Base-by-base conservation (phyloP, 495 filamentous ascomycete species). In the Neurospora hispaniola region DNA sequence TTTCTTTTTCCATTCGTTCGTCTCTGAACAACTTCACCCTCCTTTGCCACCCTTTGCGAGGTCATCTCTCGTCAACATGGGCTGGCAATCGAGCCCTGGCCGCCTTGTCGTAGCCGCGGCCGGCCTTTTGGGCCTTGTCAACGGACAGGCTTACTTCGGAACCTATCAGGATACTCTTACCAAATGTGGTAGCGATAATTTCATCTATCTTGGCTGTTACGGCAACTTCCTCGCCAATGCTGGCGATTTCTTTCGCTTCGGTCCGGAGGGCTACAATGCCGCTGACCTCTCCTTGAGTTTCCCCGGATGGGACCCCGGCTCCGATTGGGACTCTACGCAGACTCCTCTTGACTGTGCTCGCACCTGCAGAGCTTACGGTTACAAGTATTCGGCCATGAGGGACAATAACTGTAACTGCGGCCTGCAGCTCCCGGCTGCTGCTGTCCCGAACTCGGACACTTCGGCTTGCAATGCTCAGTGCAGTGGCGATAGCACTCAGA, bases 291-390 rank as follows among this genome's bases (percentile, higher is more conserved):
- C 73, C 3, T 68, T 62, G 41, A 75, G 73, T 18, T 79, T 73
- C 27, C 75, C 75, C 46, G 46, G 71, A 20, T 80, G 66, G 35
- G 73, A 75, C 70, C 71, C 68, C 11, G 76, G 75, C 48, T 73
- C 71, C 12, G 14, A 35, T n/a, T 74, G 70, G 62, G 77, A 80
- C 74, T 73, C 70, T 44, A 80, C 79, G 1, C 59, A 71, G 9
- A 78, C 77, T 12, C 77, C 75, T 9, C 70, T 78, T 46, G 70
- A 73, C 73, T 81, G 79, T 66, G 71, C 71, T 41, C 69, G 69
- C 12, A 72, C 69, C 27, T 80, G 80, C 72, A 72, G 79, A 43
- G 75, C 71, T 7, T 74, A 72, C 38, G 80, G 80, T 39, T 80
- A 73, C 73, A 78, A 77, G 62, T 80, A 72, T 39, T 16, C 79